Evolutionary conservation across 805 yeast species (phyloP).

Genomic region (Candida ascalaphidarum): DNA sequence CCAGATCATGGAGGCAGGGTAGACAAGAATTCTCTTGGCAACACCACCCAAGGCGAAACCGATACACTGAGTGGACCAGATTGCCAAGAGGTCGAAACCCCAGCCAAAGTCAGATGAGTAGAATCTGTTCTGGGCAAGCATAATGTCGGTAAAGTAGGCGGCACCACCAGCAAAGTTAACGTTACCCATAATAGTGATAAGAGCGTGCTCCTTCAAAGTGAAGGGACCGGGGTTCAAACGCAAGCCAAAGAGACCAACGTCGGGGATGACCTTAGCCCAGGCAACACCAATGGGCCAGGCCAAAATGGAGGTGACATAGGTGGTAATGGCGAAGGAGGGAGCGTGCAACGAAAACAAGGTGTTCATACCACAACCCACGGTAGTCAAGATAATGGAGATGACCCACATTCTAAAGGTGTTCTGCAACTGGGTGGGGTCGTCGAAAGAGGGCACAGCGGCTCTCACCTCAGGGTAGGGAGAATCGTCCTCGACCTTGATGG

Average conservation of each 20-base stretch:
- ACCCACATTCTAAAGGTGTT: constrained; percentile 52
- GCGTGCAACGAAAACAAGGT: constrained; percentile 49
- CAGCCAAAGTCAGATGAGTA: constrained; percentile 37
- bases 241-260: constrained; percentile 23
- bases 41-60: constrained; percentile 67
- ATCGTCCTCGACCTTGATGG: constrained; percentile 9
- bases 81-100: constrained; percentile 48
- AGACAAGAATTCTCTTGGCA: constrained; percentile 48
- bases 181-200: constrained; percentile 48
- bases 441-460: constrained; percentile 47
- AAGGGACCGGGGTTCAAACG: constrained; percentile 52
- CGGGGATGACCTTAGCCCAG: constrained; percentile 32
- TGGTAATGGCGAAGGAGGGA: constrained; percentile 43
- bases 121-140: constrained; percentile 42
- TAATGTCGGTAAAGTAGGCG: constrained; percentile 51
- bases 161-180: constrained; percentile 32
- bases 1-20: constrained; percentile 65
- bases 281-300: constrained; percentile 52
- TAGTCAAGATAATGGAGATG: constrained; percentile 39
- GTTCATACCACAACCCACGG: constrained; percentile 53
- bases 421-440: constrained; percentile 39
- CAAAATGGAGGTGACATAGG: constrained; percentile 50
- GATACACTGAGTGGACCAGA: constrained; percentile 50
- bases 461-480: constrained; percentile 61
- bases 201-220: constrained; percentile 54